Evolutionary conservation across 495 filamentous ascomycete species (phyloP).

Genomic region (Thozetella sp.): DNA sequence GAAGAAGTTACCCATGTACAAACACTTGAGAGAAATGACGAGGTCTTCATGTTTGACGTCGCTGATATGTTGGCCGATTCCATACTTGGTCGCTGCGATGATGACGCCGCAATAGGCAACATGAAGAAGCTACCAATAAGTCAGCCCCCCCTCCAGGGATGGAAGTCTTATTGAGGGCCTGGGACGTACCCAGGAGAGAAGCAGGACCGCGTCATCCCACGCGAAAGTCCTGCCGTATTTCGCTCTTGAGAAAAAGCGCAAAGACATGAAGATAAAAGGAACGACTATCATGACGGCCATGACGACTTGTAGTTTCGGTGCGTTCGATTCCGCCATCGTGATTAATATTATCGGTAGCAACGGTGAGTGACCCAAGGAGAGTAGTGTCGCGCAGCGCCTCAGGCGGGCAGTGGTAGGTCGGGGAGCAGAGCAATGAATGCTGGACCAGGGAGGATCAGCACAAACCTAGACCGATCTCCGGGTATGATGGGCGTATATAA

Average conservation of each 20-base stretch:
- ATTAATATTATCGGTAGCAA: not conserved
- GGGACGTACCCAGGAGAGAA: conserved; percentile 1
- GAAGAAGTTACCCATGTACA: conserved; percentile 16
- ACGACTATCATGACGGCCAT: conserved; percentile 15
- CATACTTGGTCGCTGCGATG: conserved; percentile 12
- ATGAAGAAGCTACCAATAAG: conserved; percentile 1
- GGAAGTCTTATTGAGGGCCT: no score
- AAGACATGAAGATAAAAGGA: conserved; percentile 11
- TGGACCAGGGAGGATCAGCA: not conserved
- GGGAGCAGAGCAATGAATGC: not conserved
- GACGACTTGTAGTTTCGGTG: not conserved
- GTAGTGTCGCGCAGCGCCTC: not conserved
- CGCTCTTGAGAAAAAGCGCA: conserved; percentile 17
- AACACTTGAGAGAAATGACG: conserved; percentile 8
- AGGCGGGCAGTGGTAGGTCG: not conserved
- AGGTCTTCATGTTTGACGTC: conserved; percentile 6
- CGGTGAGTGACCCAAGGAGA: not conserved
- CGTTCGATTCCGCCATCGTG: not conserved
- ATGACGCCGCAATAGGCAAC: conserved; percentile 12
- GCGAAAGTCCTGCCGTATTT: conserved; percentile 12
- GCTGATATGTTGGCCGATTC: conserved; percentile 13
- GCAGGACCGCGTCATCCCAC: conserved; percentile 14
- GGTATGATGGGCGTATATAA: not conserved
- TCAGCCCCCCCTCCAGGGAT: no score
- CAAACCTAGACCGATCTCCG: not conserved